phyloP scores from a whole-genome alignment of 176 grass and related monocot genomes.

The Carex pumila region DNA sequence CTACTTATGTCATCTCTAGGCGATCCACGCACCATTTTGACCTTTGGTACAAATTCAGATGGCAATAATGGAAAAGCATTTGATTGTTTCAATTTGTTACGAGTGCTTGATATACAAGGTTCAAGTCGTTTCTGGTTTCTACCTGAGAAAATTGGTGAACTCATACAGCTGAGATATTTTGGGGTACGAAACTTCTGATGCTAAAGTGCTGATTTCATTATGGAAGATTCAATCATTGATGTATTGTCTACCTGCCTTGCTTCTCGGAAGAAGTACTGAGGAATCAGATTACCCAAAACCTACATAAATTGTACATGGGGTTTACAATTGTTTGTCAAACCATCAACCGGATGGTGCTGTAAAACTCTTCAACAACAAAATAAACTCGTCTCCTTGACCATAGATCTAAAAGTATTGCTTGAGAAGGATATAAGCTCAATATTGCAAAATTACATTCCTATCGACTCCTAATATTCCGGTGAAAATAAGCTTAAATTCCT shows the following conservation, averaged over 20 bases:
- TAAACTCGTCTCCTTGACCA: conserved; percentile 7
- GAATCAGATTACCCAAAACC: background rate
- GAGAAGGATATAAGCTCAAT: background rate
- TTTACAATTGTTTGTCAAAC: no score
- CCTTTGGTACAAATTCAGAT: background rate
- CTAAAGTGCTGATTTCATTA: conserved; percentile 10
- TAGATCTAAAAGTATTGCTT: background rate
- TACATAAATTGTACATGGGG: conserved; percentile 3
- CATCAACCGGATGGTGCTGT: no score
- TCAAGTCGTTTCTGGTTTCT: conserved; percentile 1
- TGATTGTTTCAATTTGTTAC: conserved; percentile 7
- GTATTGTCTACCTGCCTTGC: conserved; percentile 20
- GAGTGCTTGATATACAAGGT: conserved; percentile 33
- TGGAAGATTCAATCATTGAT: conserved; percentile 30
- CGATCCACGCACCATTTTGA: conserved; percentile 11
- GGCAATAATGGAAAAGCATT: background rate
- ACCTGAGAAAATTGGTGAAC: conserved; percentile 1
- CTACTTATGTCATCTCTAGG: background rate
- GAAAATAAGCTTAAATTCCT: background rate
- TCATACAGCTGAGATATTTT: conserved; percentile 31
- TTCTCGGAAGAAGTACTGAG: background rate
- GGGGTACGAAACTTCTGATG: conserved; percentile 12
- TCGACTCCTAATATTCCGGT: background rate
- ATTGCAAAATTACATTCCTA: no score
- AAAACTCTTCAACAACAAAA: background rate